Base-by-base conservation (phyloP, 2,329 filamentous ascomycete genomes). In the Rhynchosporium graminicola region DNA sequence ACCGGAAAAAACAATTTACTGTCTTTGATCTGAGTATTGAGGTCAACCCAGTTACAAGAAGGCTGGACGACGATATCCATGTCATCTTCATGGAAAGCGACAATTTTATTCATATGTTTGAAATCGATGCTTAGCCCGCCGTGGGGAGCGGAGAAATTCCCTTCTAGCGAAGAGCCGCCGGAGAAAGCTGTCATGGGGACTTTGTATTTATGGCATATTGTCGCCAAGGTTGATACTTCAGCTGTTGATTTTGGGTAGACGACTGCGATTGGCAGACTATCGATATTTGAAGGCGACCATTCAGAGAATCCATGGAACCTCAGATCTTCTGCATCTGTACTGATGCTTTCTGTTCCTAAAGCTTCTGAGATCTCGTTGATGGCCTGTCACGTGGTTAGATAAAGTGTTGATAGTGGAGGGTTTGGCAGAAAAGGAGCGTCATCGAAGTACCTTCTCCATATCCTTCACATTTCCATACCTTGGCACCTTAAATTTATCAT, bases 31-130 rank as follows among this genome's bases (percentile, higher is more conserved):
- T 83, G 76, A 67, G 88, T 84, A 70, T 97, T 97, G 61, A 97
- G 78, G 59, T 90, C 86, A 81, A 95, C 91, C 91, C 92, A 97
- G 12, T 88, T 87, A 6, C 97, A 87, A 7, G 89, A 89, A 2
- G 93, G 93, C 74, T 97, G 93, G 2, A 97, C 92, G 4, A 96
- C 89, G 57, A 96, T 82, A 70, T 97, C 93, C 89, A 97, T 91
- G 73, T 97, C 93, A 4, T 91, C 88, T 68, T 89, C 87, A 75
- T 96, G 89, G 59, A 97, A 81, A 60, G 87, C 81, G 36, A 97
- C 69, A 31, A 97, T 88, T 70, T 87, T 80, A 74, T 96, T 87
- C 93, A 97, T 97, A 70, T 85, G 84, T 0, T 84, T 83, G 74
- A 97, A 97, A 72, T 97, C 93, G 55, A 97, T 88, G 68, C 90